Conservation (phyloP, 2,329 filamentous ascomycete species). For the Colletotrichum cuscutae region DNA sequence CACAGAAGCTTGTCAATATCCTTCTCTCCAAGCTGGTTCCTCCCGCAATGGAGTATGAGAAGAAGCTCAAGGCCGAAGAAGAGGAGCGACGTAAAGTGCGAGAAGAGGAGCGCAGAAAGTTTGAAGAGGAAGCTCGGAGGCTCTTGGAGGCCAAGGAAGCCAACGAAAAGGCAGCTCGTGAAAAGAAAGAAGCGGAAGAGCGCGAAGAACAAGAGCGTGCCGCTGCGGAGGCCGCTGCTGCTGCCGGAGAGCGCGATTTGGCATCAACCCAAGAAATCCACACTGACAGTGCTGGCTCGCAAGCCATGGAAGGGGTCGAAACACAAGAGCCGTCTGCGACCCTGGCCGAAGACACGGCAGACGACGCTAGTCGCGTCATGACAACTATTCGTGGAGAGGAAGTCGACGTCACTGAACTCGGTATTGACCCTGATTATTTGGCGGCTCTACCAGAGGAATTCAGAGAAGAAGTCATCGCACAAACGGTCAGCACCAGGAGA, state of each 20-base stretch:
- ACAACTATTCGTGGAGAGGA: conserved; percentile 88
- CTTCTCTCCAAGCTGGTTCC: conserved; percentile 82
- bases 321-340: conserved; percentile 51
- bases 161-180: conserved; percentile 72
- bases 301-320: conserved; percentile 84
- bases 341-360: conserved; percentile 44
- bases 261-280: conserved; percentile 38
- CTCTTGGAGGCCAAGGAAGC: conserved; percentile 78
- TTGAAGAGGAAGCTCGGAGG: conserved; percentile 72
- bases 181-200: conserved; percentile 78
- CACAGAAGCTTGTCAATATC: conserved; percentile 72
- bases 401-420: conserved; percentile 92
- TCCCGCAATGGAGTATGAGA: conserved; percentile 84
- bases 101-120: conserved; percentile 71
- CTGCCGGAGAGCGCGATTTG: conserved; percentile 44
- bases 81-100: conserved; percentile 58
- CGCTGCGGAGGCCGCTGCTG: conserved; percentile 66
- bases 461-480: conserved; percentile 93
- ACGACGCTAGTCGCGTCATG: conserved; percentile 68
- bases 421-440: conserved; percentile 94
- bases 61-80: conserved; percentile 71
- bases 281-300: conserved; percentile 46
- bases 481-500: conserved; percentile 85
- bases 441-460: conserved; percentile 98
- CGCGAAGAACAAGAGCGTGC: conserved; percentile 70